These are phyloP conservation scores for Umbelopsis isabellina DNA, from an alignment of 192 early-diverging fungal genomes.

Conservation along the genomic window DNA sequence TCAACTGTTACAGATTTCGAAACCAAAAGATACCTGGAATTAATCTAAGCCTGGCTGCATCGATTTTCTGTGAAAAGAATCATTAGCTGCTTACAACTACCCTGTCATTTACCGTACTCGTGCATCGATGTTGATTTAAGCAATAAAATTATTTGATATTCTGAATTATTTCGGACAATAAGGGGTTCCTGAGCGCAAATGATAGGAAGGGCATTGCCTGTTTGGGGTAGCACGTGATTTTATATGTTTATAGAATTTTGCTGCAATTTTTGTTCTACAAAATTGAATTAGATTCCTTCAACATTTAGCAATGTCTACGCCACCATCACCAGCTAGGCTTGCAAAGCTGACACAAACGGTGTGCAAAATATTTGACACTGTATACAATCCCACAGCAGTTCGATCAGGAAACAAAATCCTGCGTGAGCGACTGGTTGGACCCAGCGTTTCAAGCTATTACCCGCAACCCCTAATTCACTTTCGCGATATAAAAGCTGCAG, in stretches of 20 bases:
- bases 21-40: conserved; percentile 64
- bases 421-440: conserved; percentile 68
- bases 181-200: too few species aligned
- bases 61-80: too few species aligned
- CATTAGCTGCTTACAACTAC: too few species aligned
- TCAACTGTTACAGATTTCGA: conserved; percentile 78
- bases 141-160: too few species aligned
- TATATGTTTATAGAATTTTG: not conserved
- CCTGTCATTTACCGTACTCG: too few species aligned
- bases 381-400: conserved; percentile 69
- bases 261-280: not conserved
- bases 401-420: conserved; percentile 77
- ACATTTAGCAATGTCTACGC: conserved; percentile 34
- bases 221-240: not conserved
- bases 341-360: conserved; percentile 60
- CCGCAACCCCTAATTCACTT: conserved; percentile 58
- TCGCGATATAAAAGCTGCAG: conserved; percentile 53
- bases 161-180: too few species aligned
- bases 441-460: conserved; percentile 67
- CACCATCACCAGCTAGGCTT: conserved; percentile 44
- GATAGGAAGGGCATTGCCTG: not conserved
- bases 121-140: too few species aligned
- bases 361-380: conserved; percentile 65
- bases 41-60: conserved; percentile 45
- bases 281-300: not conserved